A percentile compares a stretch with the other conserved stretches of the same genome.
Evolutionary conservation across 2,329 filamentous ascomycete genomes (phyloP).

Genomic region (Fusarium aywerte): DNA sequence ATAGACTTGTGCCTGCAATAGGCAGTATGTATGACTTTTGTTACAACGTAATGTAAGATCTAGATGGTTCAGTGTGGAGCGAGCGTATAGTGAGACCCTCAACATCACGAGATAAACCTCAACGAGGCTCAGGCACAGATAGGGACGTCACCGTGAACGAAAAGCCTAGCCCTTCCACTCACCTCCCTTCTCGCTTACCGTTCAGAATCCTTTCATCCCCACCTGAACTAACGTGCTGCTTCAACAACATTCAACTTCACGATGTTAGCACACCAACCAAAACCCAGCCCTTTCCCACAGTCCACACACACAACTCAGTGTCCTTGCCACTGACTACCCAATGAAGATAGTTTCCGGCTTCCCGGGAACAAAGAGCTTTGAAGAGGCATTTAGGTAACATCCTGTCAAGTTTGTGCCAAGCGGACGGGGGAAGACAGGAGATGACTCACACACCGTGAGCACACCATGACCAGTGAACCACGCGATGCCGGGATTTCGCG

Average conservation of each 20-base stretch:
- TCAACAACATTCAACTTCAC: constrained; percentile 18
- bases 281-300: neutral
- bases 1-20: neutral
- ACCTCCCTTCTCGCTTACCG: constrained; percentile 11
- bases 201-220: constrained; percentile 12
- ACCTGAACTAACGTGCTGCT: constrained; percentile 9
- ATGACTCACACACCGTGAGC: constrained; percentile 48
- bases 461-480: constrained; percentile 36
- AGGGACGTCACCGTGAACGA: constrained; percentile 1
- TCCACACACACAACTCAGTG: constrained; percentile 31
- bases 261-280: constrained; percentile 8
- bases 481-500: constrained; percentile 30
- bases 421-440: constrained; percentile 11
- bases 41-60: neutral
- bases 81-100: constrained; percentile 1
- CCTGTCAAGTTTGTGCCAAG: constrained; percentile 26
- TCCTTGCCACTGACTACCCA: constrained; percentile 39
- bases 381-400: constrained; percentile 18
- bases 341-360: constrained; percentile 42
- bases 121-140: neutral
- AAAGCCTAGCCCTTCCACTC: constrained; percentile 6
- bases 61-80: neutral
- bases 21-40: neutral
- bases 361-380: constrained; percentile 14
- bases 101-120: constrained; percentile 9